phyloP scores from a whole-genome alignment of 345 rosid genomes.

The Schrenkiella parvula region DNA sequence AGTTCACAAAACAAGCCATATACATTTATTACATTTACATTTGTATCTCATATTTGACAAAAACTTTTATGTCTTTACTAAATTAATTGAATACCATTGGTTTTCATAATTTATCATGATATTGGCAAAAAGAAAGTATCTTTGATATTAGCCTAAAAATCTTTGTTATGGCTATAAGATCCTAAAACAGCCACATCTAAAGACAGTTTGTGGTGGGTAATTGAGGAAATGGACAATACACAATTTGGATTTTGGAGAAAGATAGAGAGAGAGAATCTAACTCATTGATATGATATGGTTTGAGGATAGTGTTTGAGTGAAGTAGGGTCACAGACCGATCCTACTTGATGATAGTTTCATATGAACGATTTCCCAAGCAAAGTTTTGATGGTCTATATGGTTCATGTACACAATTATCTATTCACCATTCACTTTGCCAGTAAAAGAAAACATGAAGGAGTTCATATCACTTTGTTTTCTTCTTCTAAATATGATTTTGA shows the following conservation, averaged over 20 bases:
- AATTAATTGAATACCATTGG: neutral
- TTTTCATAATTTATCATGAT: neutral
- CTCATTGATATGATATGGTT: conserved; percentile 22
- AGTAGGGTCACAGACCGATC: conserved; percentile 28
- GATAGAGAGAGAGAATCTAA: conserved; percentile 17
- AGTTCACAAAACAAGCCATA: conserved; percentile 21
- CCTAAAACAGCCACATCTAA: conserved; percentile 23
- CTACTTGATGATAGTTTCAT: neutral
- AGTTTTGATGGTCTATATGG: conserved; percentile 7
- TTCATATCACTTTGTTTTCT: neutral
- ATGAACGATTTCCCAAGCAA: conserved; percentile 1
- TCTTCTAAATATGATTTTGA: neutral
- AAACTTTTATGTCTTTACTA: neutral
- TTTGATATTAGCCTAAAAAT: neutral
- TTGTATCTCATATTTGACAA: neutral
- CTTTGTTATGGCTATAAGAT: conserved; percentile 14
- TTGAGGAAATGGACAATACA: conserved; percentile 26
- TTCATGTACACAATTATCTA: neutral
- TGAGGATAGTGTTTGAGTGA: conserved; percentile 29
- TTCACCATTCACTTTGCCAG: neutral
- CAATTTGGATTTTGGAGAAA: conserved; percentile 19
- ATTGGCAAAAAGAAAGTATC: neutral
- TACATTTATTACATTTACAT: conserved; percentile 3
- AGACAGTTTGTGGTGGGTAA: conserved; percentile 21
- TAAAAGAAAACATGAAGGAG: neutral